A percentile compares a stretch with the other conserved stretches of the same genome.
Conservation (phyloP, 257 asterid genomes). For the Lycium ferocissimum region DNA sequence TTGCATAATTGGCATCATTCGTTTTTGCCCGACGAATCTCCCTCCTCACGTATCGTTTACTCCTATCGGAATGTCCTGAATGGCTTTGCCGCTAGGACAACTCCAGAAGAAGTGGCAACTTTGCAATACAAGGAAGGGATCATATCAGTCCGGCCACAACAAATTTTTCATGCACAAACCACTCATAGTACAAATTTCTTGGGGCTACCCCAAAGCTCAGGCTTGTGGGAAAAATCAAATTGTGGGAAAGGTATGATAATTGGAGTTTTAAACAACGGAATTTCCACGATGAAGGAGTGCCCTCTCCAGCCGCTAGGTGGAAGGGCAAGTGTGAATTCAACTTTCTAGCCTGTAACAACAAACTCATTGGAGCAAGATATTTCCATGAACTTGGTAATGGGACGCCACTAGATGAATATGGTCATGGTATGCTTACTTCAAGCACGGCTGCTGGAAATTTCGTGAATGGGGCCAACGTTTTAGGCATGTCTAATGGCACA, state of each 20-base stretch:
- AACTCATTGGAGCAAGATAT: conserved; percentile 43
- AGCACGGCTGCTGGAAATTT: conserved; percentile 46
- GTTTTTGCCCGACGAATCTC: conserved; percentile 28
- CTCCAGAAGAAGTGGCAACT: conserved; percentile 29
- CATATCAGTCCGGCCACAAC: conserved; percentile 33
- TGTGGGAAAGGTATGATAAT: conserved; percentile 46
- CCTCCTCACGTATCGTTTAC: conserved; percentile 35
- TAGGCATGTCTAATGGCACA: conserved; percentile 44
- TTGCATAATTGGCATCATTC: conserved; percentile 40
- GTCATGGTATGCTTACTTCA: conserved; percentile 47
- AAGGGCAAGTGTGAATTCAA: conserved; percentile 42
- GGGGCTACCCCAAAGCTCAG: conserved; percentile 31
- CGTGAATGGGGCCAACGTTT: conserved; percentile 30
- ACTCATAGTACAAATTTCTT: conserved; percentile 34
- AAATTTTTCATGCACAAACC: neutral
- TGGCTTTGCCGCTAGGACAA: conserved; percentile 44
- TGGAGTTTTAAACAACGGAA: conserved; percentile 44
- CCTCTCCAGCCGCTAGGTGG: conserved; percentile 40
- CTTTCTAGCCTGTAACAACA: conserved; percentile 37
- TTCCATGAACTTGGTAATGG: conserved; percentile 13
- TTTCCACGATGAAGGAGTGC: conserved; percentile 38
- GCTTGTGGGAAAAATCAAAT: conserved; percentile 32
- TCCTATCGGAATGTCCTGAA: conserved; percentile 34
- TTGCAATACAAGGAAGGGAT: conserved; percentile 35
- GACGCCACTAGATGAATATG: conserved; percentile 33